These are phyloP conservation scores for Lecanosticta acicola DNA, from an alignment of 2,329 filamentous ascomycete genomes.

Conservation along the genomic window DNA sequence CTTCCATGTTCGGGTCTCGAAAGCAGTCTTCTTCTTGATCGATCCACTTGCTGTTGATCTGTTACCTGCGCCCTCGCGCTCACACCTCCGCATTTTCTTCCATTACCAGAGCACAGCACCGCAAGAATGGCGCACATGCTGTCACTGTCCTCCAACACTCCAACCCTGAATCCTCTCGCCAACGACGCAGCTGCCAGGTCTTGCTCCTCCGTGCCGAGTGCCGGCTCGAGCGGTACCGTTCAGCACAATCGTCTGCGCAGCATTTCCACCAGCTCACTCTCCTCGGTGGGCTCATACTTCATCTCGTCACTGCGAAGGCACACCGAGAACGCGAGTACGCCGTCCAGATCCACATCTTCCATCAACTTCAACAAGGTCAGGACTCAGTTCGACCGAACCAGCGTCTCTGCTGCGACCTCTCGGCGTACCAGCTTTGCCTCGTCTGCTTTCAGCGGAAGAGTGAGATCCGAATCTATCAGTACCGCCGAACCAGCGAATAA, in stretches of 20 bases:
- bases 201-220: conserved; percentile 20
- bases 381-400: conserved; percentile 4
- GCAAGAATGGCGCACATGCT: conserved; percentile 11
- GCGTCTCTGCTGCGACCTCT: conserved; percentile 10
- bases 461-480: conserved; percentile 5
- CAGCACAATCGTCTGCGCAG: conserved; percentile 24
- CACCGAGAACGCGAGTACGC: conserved; percentile 2
- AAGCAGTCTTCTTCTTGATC: no score
- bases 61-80: not conserved
- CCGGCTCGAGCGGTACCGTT: conserved; percentile 22
- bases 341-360: conserved; percentile 10
- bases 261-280: conserved; percentile 26
- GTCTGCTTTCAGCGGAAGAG: conserved; percentile 7
- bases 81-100: not conserved
- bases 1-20: no score
- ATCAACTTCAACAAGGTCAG: conserved; percentile 13
- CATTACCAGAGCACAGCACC: conserved; percentile 7
- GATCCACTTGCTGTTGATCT: no score
- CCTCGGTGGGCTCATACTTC: conserved; percentile 21
- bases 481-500: conserved; percentile 1
- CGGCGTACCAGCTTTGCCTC: conserved; percentile 15
- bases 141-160: conserved; percentile 7
- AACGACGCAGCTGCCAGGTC: conserved; percentile 12
- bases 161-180: conserved; percentile 7
- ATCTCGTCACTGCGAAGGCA: conserved; percentile 11